phyloP scores from a whole-genome alignment of 1,284 basidiomycete genomes.

The Naganishia sp. region DNA sequence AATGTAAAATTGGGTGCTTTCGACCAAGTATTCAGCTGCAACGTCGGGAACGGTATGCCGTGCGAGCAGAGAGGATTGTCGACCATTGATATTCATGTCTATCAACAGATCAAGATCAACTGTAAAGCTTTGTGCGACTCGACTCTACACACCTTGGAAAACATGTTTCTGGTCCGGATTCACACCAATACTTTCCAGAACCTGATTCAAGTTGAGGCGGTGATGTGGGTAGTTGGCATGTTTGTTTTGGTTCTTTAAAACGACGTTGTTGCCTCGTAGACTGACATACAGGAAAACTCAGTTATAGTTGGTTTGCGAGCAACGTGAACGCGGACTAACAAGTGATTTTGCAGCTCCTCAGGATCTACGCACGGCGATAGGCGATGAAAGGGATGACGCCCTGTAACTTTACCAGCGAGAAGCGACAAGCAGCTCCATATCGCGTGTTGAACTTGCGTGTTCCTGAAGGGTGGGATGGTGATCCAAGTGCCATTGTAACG shows the following conservation, averaged over 20 bases:
- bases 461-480: not conserved
- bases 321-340: not conserved
- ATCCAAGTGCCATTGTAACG: conserved; percentile 11
- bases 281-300: not conserved
- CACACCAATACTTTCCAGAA: not conserved
- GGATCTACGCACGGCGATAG: not conserved
- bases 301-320: not conserved
- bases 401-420: not conserved
- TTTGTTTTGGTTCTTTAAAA: not conserved
- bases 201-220: no score
- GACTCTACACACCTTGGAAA: not conserved
- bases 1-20: no score
- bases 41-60: no score
- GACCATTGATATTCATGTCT: no score
- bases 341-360: no score
- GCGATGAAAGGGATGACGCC: conserved; percentile 1
- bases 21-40: no score
- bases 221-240: not conserved
- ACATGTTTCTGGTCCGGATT: not conserved
- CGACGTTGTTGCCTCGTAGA: not conserved
- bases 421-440: not conserved
- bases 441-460: not conserved
- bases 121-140: no score
- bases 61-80: no score
- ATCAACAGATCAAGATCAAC: no score